Percentiles rank a stretch among this genome's conserved stretches.
Conservation (phyloP, 345 rosid genomes). For the Eucalyptus regnans region DNA sequence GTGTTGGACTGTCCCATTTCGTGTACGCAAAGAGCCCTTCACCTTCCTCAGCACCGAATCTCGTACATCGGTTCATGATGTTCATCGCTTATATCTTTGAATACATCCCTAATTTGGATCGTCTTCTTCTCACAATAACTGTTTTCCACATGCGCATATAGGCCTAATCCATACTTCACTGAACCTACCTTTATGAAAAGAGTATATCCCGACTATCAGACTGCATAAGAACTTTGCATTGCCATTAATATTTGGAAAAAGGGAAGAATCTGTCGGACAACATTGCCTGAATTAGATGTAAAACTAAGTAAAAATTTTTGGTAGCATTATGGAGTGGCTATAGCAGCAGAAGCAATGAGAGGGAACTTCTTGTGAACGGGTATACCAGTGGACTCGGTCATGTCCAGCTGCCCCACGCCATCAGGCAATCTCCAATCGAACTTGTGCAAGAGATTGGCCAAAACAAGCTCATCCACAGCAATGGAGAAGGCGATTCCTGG, state of each 20-base stretch:
- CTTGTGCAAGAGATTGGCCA: too few relatives aligned
- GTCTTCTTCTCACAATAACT: background rate
- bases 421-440: too few relatives aligned
- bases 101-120: background rate
- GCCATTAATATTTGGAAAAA: background rate
- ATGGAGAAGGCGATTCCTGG: too few relatives aligned
- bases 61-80: background rate
- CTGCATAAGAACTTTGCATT: background rate
- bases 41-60: background rate
- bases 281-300: too few relatives aligned
- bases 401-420: too few relatives aligned
- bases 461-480: too few relatives aligned
- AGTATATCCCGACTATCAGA: background rate
- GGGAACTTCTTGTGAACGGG: too few relatives aligned
- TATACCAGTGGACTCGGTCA: too few relatives aligned
- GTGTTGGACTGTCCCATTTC: background rate
- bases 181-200: background rate
- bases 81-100: background rate
- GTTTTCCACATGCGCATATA: background rate
- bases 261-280: background rate
- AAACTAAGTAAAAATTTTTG: too few relatives aligned
- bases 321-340: too few relatives aligned
- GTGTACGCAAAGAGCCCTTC: background rate
- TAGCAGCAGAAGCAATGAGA: too few relatives aligned
- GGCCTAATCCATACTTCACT: background rate